phyloP scores from a whole-genome alignment of 306 rosid genomes.

The Cucurbita pepo region DNA sequence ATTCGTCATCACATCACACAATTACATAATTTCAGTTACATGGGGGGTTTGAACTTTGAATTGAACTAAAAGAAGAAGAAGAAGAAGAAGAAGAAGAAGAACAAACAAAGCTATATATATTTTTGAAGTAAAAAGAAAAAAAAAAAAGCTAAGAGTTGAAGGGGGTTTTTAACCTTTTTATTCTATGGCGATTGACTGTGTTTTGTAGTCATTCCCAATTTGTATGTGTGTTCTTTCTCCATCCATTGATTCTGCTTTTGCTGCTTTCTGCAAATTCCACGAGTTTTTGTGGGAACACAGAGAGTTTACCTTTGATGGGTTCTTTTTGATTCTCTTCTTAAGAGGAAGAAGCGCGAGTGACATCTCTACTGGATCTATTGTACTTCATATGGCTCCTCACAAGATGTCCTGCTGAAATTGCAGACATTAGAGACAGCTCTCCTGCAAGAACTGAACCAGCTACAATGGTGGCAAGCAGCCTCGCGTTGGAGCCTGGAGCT shows the following conservation, averaged over 20 bases:
- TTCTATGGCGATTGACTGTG: slow-evolving; percentile 1
- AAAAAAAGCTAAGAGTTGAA: background rate
- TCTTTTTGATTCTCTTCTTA: background rate
- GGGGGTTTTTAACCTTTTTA: background rate
- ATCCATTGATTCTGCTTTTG: background rate
- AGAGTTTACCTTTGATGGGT: background rate
- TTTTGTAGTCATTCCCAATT: slow-evolving; percentile 2
- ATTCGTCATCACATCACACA: background rate
- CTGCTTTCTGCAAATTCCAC: background rate
- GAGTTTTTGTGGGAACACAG: background rate
- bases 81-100: background rate
- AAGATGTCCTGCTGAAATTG: slow-evolving; percentile 12
- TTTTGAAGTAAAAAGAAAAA: background rate
- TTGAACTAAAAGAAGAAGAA: background rate
- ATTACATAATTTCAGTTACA: slow-evolving; percentile 1
- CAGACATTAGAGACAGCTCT: slow-evolving; percentile 12
- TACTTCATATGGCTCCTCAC: slow-evolving; percentile 14
- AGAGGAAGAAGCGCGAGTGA: background rate
- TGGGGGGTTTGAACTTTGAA: background rate
- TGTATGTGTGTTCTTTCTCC: background rate
- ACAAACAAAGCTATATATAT: background rate
- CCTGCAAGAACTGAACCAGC: slow-evolving; percentile 12
- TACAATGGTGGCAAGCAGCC: slow-evolving; percentile 9
- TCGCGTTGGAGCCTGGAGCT: slow-evolving; percentile 9
- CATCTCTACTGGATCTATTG: slow-evolving; percentile 12